Evolutionary conservation across 2,329 filamentous ascomycete genomes (phyloP).

Genomic region (Clonostachys chloroleuca): DNA sequence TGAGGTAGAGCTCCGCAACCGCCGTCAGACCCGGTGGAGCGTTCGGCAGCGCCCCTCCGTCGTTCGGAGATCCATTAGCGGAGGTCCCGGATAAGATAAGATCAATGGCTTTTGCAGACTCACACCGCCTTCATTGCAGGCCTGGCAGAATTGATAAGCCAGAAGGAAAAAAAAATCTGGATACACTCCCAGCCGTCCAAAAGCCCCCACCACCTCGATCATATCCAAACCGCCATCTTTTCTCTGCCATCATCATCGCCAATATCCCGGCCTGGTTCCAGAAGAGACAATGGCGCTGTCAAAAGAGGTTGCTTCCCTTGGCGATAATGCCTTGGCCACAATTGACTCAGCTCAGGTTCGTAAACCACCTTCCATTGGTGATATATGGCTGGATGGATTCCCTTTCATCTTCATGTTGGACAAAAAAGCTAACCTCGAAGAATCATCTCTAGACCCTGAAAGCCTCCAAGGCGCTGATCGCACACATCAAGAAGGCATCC

Average conservation of each 20-base stretch:
- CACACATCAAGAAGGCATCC: conserved; percentile 55
- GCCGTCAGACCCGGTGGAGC: too few species aligned
- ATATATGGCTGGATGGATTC: not conserved
- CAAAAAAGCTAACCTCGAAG: not conserved
- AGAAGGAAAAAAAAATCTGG: conserved; percentile 1
- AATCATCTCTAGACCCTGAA: conserved; percentile 40
- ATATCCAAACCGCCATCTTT: not conserved
- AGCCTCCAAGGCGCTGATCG: conserved; percentile 58
- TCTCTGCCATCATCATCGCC: not conserved
- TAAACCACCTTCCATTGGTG: not conserved
- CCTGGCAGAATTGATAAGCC: too few species aligned
- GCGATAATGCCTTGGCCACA: conserved; percentile 20
- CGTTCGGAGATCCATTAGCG: too few species aligned
- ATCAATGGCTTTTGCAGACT: too few species aligned
- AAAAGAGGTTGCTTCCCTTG: conserved; percentile 27
- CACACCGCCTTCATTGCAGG: too few species aligned
- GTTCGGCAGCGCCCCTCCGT: too few species aligned
- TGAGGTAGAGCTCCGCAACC: too few species aligned
- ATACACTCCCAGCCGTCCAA: not conserved
- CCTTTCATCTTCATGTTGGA: not conserved
- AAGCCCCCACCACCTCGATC: not conserved
- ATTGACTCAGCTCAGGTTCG: conserved; percentile 36
- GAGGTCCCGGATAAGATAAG: too few species aligned
- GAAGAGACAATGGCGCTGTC: conserved; percentile 30
- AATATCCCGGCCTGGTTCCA: not conserved